Evolutionary conservation across 805 yeast genomes (phyloP).

Genomic region (Metschnikowia matae): DNA sequence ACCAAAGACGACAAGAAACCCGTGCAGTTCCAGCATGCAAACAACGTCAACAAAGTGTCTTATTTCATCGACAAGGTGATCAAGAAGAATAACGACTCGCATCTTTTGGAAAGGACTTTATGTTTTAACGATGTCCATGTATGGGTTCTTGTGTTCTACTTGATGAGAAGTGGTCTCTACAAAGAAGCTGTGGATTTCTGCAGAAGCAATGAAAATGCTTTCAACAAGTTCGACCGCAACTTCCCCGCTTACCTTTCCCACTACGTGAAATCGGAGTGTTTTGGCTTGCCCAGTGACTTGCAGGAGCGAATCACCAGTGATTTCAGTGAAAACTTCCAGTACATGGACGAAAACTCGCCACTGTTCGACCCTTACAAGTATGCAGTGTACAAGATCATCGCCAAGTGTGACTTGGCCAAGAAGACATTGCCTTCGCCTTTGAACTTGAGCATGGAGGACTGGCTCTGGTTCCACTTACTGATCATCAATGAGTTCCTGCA

Average conservation of each 20-base stretch:
- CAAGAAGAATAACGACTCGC: conserved; percentile 26
- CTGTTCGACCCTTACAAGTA: conserved; percentile 81
- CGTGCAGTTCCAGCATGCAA: conserved; percentile 46
- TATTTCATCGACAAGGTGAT: conserved; percentile 46
- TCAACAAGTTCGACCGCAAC: conserved; percentile 79
- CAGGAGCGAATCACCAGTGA: conserved; percentile 70
- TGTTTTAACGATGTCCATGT: conserved; percentile 77
- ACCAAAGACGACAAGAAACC: conserved; percentile 46
- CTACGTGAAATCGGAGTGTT: conserved; percentile 50
- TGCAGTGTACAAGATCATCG: conserved; percentile 86
- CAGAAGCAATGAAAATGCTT: conserved; percentile 57
- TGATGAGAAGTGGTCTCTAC: conserved; percentile 78
- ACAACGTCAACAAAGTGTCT: conserved; percentile 66
- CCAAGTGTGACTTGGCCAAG: conserved; percentile 77
- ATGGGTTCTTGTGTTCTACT: conserved; percentile 89
- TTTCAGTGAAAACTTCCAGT: conserved; percentile 78
- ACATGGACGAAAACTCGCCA: conserved; percentile 45
- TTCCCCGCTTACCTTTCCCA: conserved; percentile 77
- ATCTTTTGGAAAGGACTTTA: conserved; percentile 29
- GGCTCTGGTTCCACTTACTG: conserved; percentile 92
- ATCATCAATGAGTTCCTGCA: conserved; percentile 54
- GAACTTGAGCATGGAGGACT: conserved; percentile 81
- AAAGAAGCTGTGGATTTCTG: conserved; percentile 75
- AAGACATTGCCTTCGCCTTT: conserved; percentile 65
- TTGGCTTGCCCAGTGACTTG: conserved; percentile 59